A percentile compares a stretch with the other conserved stretches of the same genome.
phyloP scores from a whole-genome alignment of 148 eudicot species.

The Vaccinium macrocarpon region DNA sequence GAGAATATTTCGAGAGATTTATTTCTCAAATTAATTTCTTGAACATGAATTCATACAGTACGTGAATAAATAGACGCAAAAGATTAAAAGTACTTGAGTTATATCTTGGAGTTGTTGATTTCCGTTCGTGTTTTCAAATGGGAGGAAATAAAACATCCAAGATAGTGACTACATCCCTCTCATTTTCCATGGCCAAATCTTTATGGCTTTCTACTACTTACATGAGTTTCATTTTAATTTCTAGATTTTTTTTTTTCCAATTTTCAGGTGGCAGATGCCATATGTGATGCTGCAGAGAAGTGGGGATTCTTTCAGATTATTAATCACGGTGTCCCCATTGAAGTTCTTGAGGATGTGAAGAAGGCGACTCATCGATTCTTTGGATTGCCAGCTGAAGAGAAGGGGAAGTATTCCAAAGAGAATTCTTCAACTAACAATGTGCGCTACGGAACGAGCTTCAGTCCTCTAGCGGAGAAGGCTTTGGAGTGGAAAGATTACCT shows the following conservation, averaged over 20 bases:
- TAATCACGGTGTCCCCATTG: constrained; percentile 38
- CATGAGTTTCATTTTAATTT: not conserved
- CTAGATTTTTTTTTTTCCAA: not conserved
- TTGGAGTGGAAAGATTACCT: constrained; percentile 38
- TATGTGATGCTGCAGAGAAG: constrained; percentile 44
- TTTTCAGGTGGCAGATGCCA: constrained; percentile 3
- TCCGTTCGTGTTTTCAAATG: too few species aligned
- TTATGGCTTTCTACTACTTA: too few species aligned
- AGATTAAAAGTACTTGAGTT: too few species aligned
- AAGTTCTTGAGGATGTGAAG: constrained; percentile 35
- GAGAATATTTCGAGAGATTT: too few species aligned
- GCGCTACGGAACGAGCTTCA: constrained; percentile 28
- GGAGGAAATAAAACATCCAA: too few species aligned
- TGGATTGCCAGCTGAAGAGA: constrained; percentile 33
- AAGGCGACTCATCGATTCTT: constrained; percentile 34
- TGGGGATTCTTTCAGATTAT: constrained; percentile 23
- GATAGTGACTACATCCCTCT: too few species aligned
- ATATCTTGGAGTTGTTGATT: too few species aligned
- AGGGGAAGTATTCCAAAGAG: constrained; percentile 24
- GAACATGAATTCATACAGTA: too few species aligned
- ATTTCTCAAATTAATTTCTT: too few species aligned
- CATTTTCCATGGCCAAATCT: too few species aligned
- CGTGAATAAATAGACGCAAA: too few species aligned
- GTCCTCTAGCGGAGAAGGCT: constrained; percentile 29
- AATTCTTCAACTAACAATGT: constrained; percentile 11